A percentile compares a stretch with the other conserved stretches of the same genome.
Evolutionary conservation across 75 land plant species (phyloP).

Genomic region (Selaginella moellendorffii): DNA sequence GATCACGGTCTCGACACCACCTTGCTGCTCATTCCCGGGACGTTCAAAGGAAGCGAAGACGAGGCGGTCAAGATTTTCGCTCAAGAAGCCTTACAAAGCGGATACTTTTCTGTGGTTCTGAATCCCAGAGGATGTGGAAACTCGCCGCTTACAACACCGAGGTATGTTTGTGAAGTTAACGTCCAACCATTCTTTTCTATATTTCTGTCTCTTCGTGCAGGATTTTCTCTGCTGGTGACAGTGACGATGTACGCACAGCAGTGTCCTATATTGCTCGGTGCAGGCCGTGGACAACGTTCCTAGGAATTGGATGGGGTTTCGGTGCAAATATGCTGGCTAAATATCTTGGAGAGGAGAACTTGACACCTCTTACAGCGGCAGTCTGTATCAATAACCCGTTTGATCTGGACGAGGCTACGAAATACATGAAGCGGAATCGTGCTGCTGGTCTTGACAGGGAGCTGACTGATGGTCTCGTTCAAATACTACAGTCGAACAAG

Average conservation of each 20-base stretch:
- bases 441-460: conserved; percentile 31
- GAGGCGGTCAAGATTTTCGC: conserved; percentile 35
- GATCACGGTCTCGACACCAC: conserved; percentile 73
- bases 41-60: conserved; percentile 62
- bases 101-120: conserved; percentile 78
- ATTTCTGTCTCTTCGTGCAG: conserved; percentile 32
- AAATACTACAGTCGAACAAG: conserved; percentile 74
- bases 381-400: conserved; percentile 85
- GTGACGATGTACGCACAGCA: conserved; percentile 78
- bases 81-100: conserved; percentile 29
- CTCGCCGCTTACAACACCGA: conserved; percentile 76
- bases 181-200: neutral
- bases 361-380: conserved; percentile 74
- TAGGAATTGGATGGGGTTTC: conserved; percentile 89
- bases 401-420: conserved; percentile 59
- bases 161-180: conserved; percentile 30
- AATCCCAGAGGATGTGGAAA: conserved; percentile 96
- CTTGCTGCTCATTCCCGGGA: conserved; percentile 74
- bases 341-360: conserved; percentile 67
- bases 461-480: conserved; percentile 46
- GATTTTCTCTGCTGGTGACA: conserved; percentile 96
- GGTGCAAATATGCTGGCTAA: conserved; percentile 96
- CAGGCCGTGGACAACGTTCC: conserved; percentile 71
- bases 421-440: conserved; percentile 21
- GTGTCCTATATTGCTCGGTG: conserved; percentile 39